These are phyloP conservation scores for Zea luxurians DNA, from an alignment of 176 grass and related monocot species.

Conservation along the genomic window DNA sequence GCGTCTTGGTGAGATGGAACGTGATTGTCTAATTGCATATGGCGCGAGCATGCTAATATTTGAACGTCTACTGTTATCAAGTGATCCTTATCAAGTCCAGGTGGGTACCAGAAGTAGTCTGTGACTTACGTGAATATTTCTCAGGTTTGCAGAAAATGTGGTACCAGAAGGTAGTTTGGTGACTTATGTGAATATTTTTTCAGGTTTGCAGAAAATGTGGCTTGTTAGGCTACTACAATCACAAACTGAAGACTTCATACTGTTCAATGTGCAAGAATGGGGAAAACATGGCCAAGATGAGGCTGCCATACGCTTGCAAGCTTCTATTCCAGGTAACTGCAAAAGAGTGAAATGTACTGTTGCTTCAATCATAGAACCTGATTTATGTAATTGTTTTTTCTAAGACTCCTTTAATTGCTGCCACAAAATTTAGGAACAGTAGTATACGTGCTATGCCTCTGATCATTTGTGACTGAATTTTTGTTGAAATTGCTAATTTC, in stretches of 20 bases:
- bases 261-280: conserved; percentile 98
- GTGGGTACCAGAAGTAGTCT: conserved; percentile 42
- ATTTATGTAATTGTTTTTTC: too few relatives aligned
- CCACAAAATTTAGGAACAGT: too few relatives aligned
- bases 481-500: too few relatives aligned
- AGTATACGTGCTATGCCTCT: too few relatives aligned
- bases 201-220: conserved; percentile 96
- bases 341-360: neutral
- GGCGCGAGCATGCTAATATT: conserved; percentile 97
- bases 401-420: too few relatives aligned
- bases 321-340: conserved; percentile 89
- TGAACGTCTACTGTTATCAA: conserved; percentile 94
- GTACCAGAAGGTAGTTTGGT: neutral
- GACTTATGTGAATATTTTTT: too few relatives aligned
- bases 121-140: too few relatives aligned
- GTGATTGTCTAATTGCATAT: conserved; percentile 93
- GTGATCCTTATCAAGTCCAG: conserved; percentile 98
- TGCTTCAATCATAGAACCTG: too few relatives aligned
- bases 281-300: conserved; percentile 94
- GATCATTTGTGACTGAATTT: too few relatives aligned
- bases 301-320: conserved; percentile 98
- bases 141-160: conserved; percentile 93
- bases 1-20: conserved; percentile 96
- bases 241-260: conserved; percentile 77
- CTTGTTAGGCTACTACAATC: conserved; percentile 83